These are phyloP conservation scores for Protea cynaroides DNA, from an alignment of 164 flowering plant genomes.

Conservation along the genomic window DNA sequence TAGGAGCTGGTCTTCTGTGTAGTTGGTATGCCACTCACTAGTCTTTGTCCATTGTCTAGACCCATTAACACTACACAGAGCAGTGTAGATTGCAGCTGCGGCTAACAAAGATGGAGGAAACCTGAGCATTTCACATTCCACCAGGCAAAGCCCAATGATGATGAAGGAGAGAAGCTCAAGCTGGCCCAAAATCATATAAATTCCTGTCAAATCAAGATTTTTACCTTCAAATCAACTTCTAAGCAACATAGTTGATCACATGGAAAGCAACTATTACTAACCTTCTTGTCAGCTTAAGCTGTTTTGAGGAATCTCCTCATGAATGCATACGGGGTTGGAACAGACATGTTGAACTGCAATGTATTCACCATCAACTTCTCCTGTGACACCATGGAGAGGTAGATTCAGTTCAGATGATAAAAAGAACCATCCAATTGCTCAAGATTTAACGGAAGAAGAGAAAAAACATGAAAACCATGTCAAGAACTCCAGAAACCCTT, in stretches of 20 bases:
- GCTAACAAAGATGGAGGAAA: constrained; percentile 74
- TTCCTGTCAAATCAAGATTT: background rate
- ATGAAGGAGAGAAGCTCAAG: constrained; percentile 74
- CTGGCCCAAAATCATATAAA: constrained; percentile 27
- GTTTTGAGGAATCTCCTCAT: constrained; percentile 82
- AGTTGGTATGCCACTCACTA: constrained; percentile 43
- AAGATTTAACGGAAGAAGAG: background rate
- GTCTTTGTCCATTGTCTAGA: constrained; percentile 52
- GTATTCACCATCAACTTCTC: constrained; percentile 70
- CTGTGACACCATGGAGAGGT: constrained; percentile 27
- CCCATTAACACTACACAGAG: constrained; percentile 55
- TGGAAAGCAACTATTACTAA: constrained; percentile 6
- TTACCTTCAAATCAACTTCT: too few relatives aligned
- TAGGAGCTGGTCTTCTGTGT: constrained; percentile 56
- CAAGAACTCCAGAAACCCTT: constrained; percentile 85
- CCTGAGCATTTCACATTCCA: constrained; percentile 73
- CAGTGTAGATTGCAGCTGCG: constrained; percentile 74
- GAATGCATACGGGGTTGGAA: constrained; percentile 79
- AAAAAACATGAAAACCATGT: constrained; percentile 52
- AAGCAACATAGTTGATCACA: background rate
- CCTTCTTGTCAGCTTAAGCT: constrained; percentile 67
- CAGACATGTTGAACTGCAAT: constrained; percentile 63
- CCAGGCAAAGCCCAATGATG: constrained; percentile 73
- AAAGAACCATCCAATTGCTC: background rate
- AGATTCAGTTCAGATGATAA: too few relatives aligned